A percentile compares a stretch with the other conserved stretches of the same genome.
phyloP scores from a whole-genome alignment of 768 basidiomycete genomes.

The Phylloporus arenicola region DNA sequence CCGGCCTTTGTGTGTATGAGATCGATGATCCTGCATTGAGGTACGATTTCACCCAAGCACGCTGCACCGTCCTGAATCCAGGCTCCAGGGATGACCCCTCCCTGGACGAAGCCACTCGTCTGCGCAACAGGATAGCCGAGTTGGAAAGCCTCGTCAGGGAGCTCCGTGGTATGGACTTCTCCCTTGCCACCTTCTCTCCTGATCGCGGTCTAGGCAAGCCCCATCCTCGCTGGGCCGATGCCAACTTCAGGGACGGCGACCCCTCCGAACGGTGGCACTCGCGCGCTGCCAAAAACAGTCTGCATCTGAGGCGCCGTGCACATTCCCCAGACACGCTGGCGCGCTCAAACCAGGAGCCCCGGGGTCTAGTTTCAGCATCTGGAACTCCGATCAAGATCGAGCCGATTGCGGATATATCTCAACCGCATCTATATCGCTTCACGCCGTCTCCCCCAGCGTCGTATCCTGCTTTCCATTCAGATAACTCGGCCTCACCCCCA shows the following conservation, averaged over 20 bases:
- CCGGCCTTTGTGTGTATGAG: conserved; percentile 92
- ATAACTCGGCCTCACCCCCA: conserved; percentile 34
- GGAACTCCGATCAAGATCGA: conserved; percentile 69
- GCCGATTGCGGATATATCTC: conserved; percentile 43
- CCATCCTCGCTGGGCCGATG: conserved; percentile 82
- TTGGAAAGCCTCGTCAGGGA: conserved; percentile 89
- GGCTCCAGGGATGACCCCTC: conserved; percentile 72
- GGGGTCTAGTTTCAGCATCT: conserved; percentile 39
- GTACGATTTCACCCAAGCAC: conserved; percentile 30
- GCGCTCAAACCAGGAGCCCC: conserved; percentile 33
- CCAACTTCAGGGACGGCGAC: conserved; percentile 73
- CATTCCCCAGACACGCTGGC: conserved; percentile 34
- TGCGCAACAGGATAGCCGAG: conserved; percentile 86
- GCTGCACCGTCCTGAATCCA: neutral
- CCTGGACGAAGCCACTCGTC: conserved; percentile 79
- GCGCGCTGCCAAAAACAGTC: conserved; percentile 63
- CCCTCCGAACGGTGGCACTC: conserved; percentile 85
- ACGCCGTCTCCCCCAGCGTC: conserved; percentile 56
- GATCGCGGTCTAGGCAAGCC: conserved; percentile 58
- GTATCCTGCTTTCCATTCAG: conserved; percentile 49
- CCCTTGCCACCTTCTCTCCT: conserved; percentile 5
- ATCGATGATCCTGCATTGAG: conserved; percentile 83
- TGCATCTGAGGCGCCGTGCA: conserved; percentile 39
- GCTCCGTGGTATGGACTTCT: conserved; percentile 55
- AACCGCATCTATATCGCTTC: conserved; percentile 61